Base-by-base conservation (phyloP, 306 rosid genomes). In the Luffa aegyptiaca region DNA sequence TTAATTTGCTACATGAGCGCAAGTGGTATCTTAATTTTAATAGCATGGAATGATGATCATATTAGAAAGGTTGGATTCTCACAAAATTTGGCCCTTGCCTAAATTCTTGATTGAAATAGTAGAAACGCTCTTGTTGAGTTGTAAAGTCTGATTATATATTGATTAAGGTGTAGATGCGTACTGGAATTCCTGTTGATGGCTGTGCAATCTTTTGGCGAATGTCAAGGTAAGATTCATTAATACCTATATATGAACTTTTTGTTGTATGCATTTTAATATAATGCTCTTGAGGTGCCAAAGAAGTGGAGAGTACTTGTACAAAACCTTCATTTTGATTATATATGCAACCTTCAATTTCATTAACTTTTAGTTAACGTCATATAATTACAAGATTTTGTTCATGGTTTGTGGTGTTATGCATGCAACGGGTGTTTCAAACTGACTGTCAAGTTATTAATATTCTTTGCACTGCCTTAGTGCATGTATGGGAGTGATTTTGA, bases 201-300 rank as follows among this genome's bases (percentile, higher is more conserved):
- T 95, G 99, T 84, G 97, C 99, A 44, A 88, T 91, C 68, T 92
- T 93, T 89, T 93, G 99, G 99, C 93, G 89, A 65, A 76, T 84
- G 44, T 92, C 97, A 58, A 95, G 99, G 99, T 95, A 86, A 65
- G 35, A 45, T 37, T 61, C 26, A 17, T 16, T 36, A 6, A 64
- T 16, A 37, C 5, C 18, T 16, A 3, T 37, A 17, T 66, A 10
- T 66, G 31, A 37, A 66, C 73, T 17, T 64, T 3, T 65, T 65
- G 57, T 71, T 6, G 57, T 21, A 71, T 31, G 77, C 37, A 20
- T 46, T 48, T 71, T n/a, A 26, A 20, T 10, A 71, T 70, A 8
- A 26, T 26, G 13, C 62, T 51, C 62, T 48, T 51, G 12, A 51
- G 78, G 51, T 52, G 13, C 9, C 73, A 37, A 14, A 49, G 77